Evolutionary conservation across 345 rosid genomes (phyloP).

Genomic region (Lenwebbia sp.): DNA sequence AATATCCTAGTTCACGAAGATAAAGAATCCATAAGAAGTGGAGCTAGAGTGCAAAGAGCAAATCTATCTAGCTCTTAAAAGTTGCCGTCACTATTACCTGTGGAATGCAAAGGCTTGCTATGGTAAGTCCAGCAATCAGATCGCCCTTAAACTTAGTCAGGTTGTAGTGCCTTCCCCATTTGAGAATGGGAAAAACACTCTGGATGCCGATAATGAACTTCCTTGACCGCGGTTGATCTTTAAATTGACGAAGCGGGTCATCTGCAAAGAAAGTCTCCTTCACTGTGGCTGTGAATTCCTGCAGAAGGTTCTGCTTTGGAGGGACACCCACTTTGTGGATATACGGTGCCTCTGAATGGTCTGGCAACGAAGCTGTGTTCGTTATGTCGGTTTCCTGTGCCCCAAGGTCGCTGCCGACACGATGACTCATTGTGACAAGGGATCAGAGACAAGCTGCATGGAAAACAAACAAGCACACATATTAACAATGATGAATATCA

Average conservation of each 20-base stretch:
- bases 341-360: not conserved
- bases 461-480: not conserved
- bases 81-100: slow-evolving; percentile 17
- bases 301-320: slow-evolving; percentile 16
- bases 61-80: not conserved
- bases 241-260: slow-evolving; percentile 34
- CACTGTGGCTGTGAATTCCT: slow-evolving; percentile 14
- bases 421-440: not conserved
- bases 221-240: slow-evolving; percentile 20
- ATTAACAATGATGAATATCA: not conserved
- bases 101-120: slow-evolving; percentile 50
- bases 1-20: slow-evolving; percentile 21
- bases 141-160: slow-evolving; percentile 24
- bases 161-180: slow-evolving; percentile 36
- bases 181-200: slow-evolving; percentile 28
- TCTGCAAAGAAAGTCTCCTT: slow-evolving; percentile 42
- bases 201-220: slow-evolving; percentile 26
- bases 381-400: not conserved
- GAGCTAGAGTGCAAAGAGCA: not conserved
- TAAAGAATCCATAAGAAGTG: not conserved
- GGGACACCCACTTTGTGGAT: slow-evolving; percentile 20
- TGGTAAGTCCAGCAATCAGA: slow-evolving; percentile 38
- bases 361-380: not conserved
- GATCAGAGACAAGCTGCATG: not conserved
- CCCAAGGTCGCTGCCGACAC: not conserved